Percentiles rank a stretch among this genome's conserved stretches.
Evolutionary conservation across 1,284 basidiomycete species (phyloP).

Genomic region (Cutaneotrichosporon spelunceum): DNA sequence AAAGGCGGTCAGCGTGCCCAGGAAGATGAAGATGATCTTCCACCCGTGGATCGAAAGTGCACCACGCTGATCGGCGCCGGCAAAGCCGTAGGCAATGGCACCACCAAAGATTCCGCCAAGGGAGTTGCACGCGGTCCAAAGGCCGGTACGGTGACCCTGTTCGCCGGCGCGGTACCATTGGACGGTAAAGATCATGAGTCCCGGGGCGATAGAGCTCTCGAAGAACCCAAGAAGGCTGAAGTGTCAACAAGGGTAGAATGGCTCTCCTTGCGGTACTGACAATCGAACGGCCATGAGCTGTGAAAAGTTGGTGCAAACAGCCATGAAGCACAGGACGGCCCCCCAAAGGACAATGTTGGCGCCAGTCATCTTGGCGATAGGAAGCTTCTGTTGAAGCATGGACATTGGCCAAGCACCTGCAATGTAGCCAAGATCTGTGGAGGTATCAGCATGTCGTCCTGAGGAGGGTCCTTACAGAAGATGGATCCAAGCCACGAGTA

Average conservation of each 20-base stretch:
- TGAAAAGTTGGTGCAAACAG: conserved; percentile 23
- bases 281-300: conserved; percentile 21
- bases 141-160: conserved; percentile 19
- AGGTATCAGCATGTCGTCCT: too few relatives aligned
- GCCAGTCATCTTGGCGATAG: conserved; percentile 19
- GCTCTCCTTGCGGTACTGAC: not conserved
- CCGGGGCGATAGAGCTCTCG: conserved; percentile 19
- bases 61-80: not conserved
- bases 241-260: not conserved
- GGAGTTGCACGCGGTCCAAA: conserved; percentile 26
- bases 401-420: conserved; percentile 29
- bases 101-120: conserved; percentile 28
- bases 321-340: conserved; percentile 24
- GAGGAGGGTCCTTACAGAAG: too few relatives aligned
- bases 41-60: conserved; percentile 24
- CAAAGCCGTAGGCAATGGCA: conserved; percentile 24
- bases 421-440: conserved; percentile 26
- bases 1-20: conserved; percentile 25
- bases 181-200: conserved; percentile 24
- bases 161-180: conserved; percentile 26
- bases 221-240: conserved; percentile 14
- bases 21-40: conserved; percentile 28
- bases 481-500: conserved; percentile 26
- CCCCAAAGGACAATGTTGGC: conserved; percentile 26
- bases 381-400: conserved; percentile 25